Percentiles rank a stretch among this genome's conserved stretches.
These are phyloP conservation scores for Epichloe sibirici DNA, from an alignment of 2,329 filamentous ascomycete genomes.

Conservation along the genomic window DNA sequence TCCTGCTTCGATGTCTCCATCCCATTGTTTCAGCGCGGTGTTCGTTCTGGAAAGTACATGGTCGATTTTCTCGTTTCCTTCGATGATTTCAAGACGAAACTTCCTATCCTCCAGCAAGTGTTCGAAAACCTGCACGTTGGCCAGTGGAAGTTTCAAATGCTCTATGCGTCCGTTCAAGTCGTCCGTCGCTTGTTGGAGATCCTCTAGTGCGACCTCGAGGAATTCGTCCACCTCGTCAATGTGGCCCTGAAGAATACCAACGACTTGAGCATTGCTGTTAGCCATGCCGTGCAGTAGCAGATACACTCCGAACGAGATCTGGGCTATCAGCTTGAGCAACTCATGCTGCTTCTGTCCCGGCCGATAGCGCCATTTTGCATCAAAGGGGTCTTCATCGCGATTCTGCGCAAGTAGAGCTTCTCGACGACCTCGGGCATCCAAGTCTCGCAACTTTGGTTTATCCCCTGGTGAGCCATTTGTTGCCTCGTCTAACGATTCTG, in stretches of 20 bases:
- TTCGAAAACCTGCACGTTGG: slow-evolving; percentile 73
- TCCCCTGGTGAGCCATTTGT: slow-evolving; percentile 31
- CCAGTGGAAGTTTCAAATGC: slow-evolving; percentile 69
- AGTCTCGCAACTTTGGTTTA: slow-evolving; percentile 40
- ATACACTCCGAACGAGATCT: slow-evolving; percentile 90
- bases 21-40: slow-evolving; percentile 59
- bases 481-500: slow-evolving; percentile 68
- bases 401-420: slow-evolving; percentile 55
- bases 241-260: slow-evolving; percentile 79
- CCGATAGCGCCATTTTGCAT: slow-evolving; percentile 63
- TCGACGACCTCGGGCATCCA: slow-evolving; percentile 49
- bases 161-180: slow-evolving; percentile 74
- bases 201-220: slow-evolving; percentile 72
- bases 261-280: slow-evolving; percentile 78
- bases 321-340: slow-evolving; percentile 77
- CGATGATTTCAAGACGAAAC: slow-evolving; percentile 72
- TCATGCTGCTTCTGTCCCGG: slow-evolving; percentile 72
- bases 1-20: slow-evolving; percentile 70
- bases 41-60: slow-evolving; percentile 75
- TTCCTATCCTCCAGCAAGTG: slow-evolving; percentile 73
- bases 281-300: slow-evolving; percentile 74
- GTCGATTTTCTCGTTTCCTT: slow-evolving; percentile 84
- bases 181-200: slow-evolving; percentile 63
- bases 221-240: slow-evolving; percentile 93
- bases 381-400: slow-evolving; percentile 58